Percentiles rank a stretch among this genome's conserved stretches.
Evolutionary conservation across 2,329 filamentous ascomycete genomes (phyloP).

Genomic region (Fusarium hainanense): DNA sequence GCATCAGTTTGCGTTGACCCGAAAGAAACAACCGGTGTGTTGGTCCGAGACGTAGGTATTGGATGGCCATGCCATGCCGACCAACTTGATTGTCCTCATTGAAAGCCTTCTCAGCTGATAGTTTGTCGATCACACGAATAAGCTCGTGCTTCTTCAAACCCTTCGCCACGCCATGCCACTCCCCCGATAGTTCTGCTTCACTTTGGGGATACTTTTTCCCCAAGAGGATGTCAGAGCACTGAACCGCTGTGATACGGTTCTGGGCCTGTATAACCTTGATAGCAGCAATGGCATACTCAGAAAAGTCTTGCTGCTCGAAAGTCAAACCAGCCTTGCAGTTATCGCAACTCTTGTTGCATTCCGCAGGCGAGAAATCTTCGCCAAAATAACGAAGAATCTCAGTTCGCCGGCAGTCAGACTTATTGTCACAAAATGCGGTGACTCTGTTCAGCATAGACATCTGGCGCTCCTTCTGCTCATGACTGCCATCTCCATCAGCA

Average conservation of each 20-base stretch:
- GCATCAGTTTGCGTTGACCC: conserved; percentile 59
- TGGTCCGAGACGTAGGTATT: conserved; percentile 71
- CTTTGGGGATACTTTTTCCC: conserved; percentile 73
- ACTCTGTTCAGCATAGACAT: conserved; percentile 87
- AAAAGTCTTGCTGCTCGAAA: conserved; percentile 82
- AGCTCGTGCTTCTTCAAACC: conserved; percentile 79
- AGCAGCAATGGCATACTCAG: conserved; percentile 76
- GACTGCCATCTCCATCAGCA: conserved; percentile 77
- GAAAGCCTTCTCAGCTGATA: conserved; percentile 80
- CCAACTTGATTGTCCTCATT: conserved; percentile 70
- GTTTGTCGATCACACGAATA: conserved; percentile 83
- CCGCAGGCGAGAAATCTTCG: conserved; percentile 77
- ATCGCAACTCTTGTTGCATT: conserved; percentile 84
- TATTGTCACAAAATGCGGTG: conserved; percentile 89
- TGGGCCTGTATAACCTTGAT: conserved; percentile 74
- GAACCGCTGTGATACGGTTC: conserved; percentile 74
- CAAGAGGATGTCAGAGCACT: conserved; percentile 86
- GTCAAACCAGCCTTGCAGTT: conserved; percentile 82
- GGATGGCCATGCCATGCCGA: conserved; percentile 72
- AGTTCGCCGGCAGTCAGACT: conserved; percentile 84
- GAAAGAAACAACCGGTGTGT: conserved; percentile 57
- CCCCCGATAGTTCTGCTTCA: conserved; percentile 63
- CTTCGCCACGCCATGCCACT: conserved; percentile 75
- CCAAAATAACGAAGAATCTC: conserved; percentile 96
- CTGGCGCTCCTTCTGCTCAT: conserved; percentile 85